phyloP scores from a whole-genome alignment of 1,139 yeast genomes.

The Hansenula lynferdii region DNA sequence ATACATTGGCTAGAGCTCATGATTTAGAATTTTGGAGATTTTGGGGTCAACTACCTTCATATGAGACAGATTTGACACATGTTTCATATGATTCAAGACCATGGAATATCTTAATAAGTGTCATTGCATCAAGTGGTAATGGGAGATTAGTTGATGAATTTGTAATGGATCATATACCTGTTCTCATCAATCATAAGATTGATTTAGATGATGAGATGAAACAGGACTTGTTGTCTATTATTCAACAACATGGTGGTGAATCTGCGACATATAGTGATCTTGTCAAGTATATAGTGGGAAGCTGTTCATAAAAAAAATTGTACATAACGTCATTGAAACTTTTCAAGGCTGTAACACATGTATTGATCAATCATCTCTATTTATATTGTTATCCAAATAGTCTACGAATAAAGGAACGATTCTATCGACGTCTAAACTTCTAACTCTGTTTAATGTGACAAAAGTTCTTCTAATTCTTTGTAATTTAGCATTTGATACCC shows the following conservation, averaged over 20 bases:
- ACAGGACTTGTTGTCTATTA: conserved; percentile 2
- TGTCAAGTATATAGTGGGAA: conserved; percentile 3
- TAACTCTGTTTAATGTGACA: conserved; percentile 71
- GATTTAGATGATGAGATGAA: conserved; percentile 4
- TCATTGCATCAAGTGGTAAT: conserved; percentile 10
- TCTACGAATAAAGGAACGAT: conserved; percentile 71
- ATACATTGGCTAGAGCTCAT: conserved; percentile 15
- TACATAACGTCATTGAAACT: not conserved
- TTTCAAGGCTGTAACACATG: not conserved
- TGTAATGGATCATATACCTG: conserved; percentile 9
- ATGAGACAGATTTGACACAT: not conserved
- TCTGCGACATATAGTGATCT: conserved; percentile 10
- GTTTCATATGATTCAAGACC: conserved; percentile 22
- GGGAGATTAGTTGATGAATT: conserved; percentile 14
- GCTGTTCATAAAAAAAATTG: not conserved
- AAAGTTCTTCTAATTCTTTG: conserved; percentile 84
- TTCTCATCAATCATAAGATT: conserved; percentile 6
- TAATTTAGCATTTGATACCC: conserved; percentile 68
- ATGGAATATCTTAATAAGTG: conserved; percentile 22
- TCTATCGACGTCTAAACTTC: conserved; percentile 60
- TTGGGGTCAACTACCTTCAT: conserved; percentile 12
- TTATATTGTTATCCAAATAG: conserved; percentile 51
- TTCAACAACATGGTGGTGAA: conserved; percentile 12
- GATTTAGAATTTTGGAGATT: conserved; percentile 12
- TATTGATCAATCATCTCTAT: conserved; percentile 13